Base-by-base conservation (phyloP, 257 asterid species). In the Marsdenia floribunda region DNA sequence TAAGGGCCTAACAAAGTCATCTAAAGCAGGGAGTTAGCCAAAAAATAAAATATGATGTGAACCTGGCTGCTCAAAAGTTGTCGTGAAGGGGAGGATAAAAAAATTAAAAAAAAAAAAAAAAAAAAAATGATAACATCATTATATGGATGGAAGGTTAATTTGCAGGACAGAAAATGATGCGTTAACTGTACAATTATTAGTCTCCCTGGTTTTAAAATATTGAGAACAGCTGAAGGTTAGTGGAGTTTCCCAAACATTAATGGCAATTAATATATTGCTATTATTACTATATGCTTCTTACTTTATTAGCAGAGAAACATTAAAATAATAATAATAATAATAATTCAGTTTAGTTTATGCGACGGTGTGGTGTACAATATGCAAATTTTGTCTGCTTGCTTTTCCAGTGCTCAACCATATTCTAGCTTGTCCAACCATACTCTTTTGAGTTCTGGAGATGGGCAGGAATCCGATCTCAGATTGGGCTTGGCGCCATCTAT, bases 1-100 rank as follows among this genome's bases (percentile, higher is more conserved):
- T 70, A 50, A 72, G 42, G 54, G 40, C 38, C 75, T 38, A 72
- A n/a, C n/a, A 72, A 11, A 54, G 22, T 37, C 15, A 70, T 72
- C 19, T 50, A 50, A 72, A 72, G 65, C 37, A 35, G 49, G 47
- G 14, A 47, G 26, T 70, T 16, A 19, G 49, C 12, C 10, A 44
- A 44, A 44, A 44, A 44, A 44, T 44, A 38, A 54, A 60, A 29
- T 3, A 26, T 4, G 21, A 11, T 2, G 3, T 55, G 65, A 37
- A 69, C 10, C 16, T 24, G 10, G 4, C 24, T 49, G 55, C 11
- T 70, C 29, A 24, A 40, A 44, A 6, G 29, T 11, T 14, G 40
- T 60, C 67, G 67, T 29, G n/a, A 9, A 9, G 63, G 5, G 3
- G n/a, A n/a, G n/a, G n/a, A n/a, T n/a, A n/a, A n/a, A n/a, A n/a